phyloP scores from a whole-genome alignment of 306 rosid species.

The Citrullus mucosospermus region DNA sequence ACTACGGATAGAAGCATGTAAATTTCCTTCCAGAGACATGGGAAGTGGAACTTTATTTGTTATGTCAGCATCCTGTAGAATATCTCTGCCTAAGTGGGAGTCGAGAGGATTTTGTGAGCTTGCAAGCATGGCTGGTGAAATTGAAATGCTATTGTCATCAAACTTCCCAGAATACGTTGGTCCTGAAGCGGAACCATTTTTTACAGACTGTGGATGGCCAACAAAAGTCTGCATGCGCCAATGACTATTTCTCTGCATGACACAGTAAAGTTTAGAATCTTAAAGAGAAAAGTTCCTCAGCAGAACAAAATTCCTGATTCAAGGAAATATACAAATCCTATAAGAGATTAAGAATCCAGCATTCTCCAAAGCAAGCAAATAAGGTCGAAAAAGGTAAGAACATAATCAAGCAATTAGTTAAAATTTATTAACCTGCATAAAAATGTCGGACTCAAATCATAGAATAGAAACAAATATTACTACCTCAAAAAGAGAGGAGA shows the following conservation, averaged over 20 bases:
- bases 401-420: neutral
- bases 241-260: slow-evolving; percentile 84
- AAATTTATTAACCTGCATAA: neutral
- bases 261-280: neutral
- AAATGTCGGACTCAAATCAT: neutral
- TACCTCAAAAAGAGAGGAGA: neutral
- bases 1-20: slow-evolving; percentile 44
- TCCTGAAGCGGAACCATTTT: slow-evolving; percentile 51
- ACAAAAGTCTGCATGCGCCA: slow-evolving; percentile 81
- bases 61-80: slow-evolving; percentile 49
- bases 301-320: neutral
- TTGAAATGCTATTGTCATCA: slow-evolving; percentile 54
- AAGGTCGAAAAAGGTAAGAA: neutral
- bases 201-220: slow-evolving; percentile 52
- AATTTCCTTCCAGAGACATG: slow-evolving; percentile 32
- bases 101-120: slow-evolving; percentile 44
- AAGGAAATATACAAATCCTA: neutral
- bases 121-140: slow-evolving; percentile 46
- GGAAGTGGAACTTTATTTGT: slow-evolving; percentile 40
- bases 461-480: neutral
- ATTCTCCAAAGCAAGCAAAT: neutral
- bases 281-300: slow-evolving; percentile 8
- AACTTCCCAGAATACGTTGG: slow-evolving; percentile 63
- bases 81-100: slow-evolving; percentile 42
- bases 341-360: neutral